phyloP scores from a whole-genome alignment of 306 rosid genomes.

The Ziziphus jujuba region DNA sequence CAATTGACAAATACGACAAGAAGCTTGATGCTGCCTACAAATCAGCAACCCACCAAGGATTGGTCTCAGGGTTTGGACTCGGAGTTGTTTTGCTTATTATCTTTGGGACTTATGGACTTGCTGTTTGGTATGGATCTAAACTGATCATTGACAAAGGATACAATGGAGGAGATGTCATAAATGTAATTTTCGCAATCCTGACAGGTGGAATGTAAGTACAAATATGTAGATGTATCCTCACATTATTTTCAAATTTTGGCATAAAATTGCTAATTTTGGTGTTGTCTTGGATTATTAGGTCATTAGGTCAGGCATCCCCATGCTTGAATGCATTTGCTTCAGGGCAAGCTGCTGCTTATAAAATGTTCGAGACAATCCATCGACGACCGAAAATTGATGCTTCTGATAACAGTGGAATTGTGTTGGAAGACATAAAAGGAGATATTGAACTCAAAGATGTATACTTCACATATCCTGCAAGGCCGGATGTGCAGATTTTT shows the following conservation, averaged over 20 bases:
- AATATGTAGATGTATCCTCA: neutral
- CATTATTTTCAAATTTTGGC: neutral
- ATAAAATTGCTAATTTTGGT: neutral
- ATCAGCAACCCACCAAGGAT: constrained; percentile 55
- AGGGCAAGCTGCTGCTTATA: constrained; percentile 80
- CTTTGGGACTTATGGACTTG: constrained; percentile 70
- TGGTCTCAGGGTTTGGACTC: constrained; percentile 56
- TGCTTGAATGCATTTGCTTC: constrained; percentile 70
- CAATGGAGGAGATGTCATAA: constrained; percentile 63
- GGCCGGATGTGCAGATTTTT: constrained; percentile 67
- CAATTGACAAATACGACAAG: constrained; percentile 51
- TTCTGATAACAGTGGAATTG: constrained; percentile 50
- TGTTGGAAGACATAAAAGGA: constrained; percentile 57
- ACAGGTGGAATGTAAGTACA: constrained; percentile 75
- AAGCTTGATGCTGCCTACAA: constrained; percentile 57
- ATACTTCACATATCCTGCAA: constrained; percentile 67
- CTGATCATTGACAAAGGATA: constrained; percentile 56
- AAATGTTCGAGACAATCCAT: constrained; percentile 71
- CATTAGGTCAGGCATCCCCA: constrained; percentile 75
- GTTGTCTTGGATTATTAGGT: constrained; percentile 32
- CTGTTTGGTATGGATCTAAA: constrained; percentile 80
- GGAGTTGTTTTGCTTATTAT: constrained; percentile 39
- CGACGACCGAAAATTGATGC: constrained; percentile 64
- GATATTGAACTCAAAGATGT: constrained; percentile 72
- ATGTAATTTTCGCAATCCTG: constrained; percentile 61